Base-by-base conservation (phyloP, 2,329 filamentous ascomycete genomes). In the Orbilia oligospora region DNA sequence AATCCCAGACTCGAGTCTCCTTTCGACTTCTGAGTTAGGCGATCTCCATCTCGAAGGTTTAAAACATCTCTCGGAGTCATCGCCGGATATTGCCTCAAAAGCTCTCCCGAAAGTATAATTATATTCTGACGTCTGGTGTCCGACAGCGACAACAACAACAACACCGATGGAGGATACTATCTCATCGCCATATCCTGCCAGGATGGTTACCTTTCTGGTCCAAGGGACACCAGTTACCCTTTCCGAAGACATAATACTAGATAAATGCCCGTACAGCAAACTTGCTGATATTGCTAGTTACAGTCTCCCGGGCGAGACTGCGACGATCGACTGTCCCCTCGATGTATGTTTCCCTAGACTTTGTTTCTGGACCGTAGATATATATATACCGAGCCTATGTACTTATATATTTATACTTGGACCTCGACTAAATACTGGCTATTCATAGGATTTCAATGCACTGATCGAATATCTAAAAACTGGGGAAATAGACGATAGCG, bases 211-310 rank as follows among this genome's bases (percentile, higher is more conserved):
- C 41, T 77, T 77, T 46, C 49, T 77, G 4, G 73, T 77, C 9
- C 80, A 77, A 6, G 77, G 73, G 22, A 76, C 80, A 24, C 68
- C 80, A 14, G 58, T 81, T 64, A 66, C 72, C 12, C 33, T 81
- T 27, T 76, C 80, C 5, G 80, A 81, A 76, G 64, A 73, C 24
- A 41, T 78, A 27, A 80, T 81, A 30, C 66, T 81, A 33, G 77
- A 69, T 30, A 72, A 71, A 22, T 77, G 68, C 33, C 80, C 80
- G 16, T 81, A 81, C 44, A 80, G 79, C 41, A 81, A 81, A 65
- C 76, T 81, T 18, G 80, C 80, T 4, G 80, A 81, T 73, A 70
- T 81, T 46, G 80, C 80, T 1, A 80, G 79, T 38, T 80, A 71
- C 67, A 78, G 79, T 48, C 68, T 81, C 22, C 66, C 80, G 1